These are phyloP conservation scores for Myrica gale DNA, from an alignment of 306 rosid genomes.

Conservation along the genomic window DNA sequence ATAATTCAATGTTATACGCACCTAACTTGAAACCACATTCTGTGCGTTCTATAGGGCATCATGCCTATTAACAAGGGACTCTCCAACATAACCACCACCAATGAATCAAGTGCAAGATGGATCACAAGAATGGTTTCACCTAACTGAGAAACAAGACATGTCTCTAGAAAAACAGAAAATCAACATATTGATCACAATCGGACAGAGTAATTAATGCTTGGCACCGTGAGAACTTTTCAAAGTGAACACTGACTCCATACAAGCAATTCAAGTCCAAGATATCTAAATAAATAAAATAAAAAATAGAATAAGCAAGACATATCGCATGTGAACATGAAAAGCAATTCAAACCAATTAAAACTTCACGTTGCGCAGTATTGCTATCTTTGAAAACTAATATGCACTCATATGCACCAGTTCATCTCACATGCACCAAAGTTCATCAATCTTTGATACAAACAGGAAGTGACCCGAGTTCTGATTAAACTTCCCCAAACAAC, in stretches of 20 bases:
- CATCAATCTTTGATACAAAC: no score
- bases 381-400: no score
- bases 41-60: not conserved
- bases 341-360: not conserved
- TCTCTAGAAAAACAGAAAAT: not conserved
- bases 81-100: not conserved
- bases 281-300: not conserved
- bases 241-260: no score
- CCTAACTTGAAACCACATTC: slow-evolving; percentile 9
- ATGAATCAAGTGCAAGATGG: not conserved
- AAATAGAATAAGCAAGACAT: not conserved
- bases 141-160: not conserved
- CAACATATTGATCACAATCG: not conserved
- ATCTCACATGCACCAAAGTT: no score
- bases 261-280: no score
- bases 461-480: no score
- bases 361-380: not conserved
- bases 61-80: slow-evolving; percentile 9
- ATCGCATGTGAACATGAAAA: not conserved
- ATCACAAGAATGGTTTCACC: not conserved
- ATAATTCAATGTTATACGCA: not conserved
- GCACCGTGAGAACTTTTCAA: not conserved
- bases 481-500: no score
- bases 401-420: no score
- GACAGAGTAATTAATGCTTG: not conserved